These are phyloP conservation scores for Nitzschia inconspicua DNA, from an alignment of 108 stramenopile genomes.

Conservation along the genomic window DNA sequence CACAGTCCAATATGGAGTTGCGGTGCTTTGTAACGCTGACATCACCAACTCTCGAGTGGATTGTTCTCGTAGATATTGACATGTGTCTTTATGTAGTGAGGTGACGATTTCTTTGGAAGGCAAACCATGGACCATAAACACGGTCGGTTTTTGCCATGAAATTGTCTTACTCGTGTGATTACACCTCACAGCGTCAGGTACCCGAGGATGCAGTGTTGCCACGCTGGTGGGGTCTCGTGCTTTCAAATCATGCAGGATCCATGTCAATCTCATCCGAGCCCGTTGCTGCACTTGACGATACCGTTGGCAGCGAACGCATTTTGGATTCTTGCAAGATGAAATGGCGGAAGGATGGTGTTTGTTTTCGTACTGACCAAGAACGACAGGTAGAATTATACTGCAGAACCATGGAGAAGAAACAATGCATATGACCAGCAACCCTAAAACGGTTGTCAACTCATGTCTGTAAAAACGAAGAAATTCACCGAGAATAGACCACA, in stretches of 20 bases:
- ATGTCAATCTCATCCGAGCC: conserved; percentile 16
- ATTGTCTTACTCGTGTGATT: neutral
- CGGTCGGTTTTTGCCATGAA: conserved; percentile 25
- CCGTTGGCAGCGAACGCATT: conserved; percentile 26
- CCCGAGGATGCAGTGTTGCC: neutral
- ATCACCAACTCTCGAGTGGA: neutral
- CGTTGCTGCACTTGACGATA: conserved; percentile 21
- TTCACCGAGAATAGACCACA: too few species aligned
- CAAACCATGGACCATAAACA: conserved; percentile 27
- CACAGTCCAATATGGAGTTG: conserved; percentile 4
- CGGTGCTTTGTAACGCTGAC: neutral
- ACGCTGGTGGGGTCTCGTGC: neutral
- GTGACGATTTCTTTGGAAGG: conserved; percentile 20
- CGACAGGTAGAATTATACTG: too few species aligned
- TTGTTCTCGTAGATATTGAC: neutral
- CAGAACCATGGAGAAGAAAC: too few species aligned
- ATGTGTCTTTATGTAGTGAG: conserved; percentile 1
- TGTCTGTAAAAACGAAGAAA: too few species aligned
- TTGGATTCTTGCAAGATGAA: conserved; percentile 23
- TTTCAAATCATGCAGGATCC: conserved; percentile 14
- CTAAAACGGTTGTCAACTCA: too few species aligned
- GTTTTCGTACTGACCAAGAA: too few species aligned
- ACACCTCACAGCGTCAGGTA: conserved; percentile 1
- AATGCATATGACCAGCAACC: too few species aligned
- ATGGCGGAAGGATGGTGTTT: neutral